phyloP scores from a whole-genome alignment of 176 grass and related monocot species.

The Microstegium vimineum region DNA sequence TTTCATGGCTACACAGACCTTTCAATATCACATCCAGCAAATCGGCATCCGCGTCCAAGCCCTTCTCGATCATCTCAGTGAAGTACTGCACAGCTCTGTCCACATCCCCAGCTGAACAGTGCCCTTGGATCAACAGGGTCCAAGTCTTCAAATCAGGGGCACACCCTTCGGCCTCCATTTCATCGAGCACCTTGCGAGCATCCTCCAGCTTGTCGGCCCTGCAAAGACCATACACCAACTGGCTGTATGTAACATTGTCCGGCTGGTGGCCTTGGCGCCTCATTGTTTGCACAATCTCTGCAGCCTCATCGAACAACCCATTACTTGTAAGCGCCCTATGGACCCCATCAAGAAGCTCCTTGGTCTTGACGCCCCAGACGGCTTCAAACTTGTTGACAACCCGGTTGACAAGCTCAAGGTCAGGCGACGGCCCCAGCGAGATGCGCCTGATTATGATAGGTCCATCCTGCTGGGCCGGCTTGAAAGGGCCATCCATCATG shows the following conservation, averaged over 20 bases:
- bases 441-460: conserved; percentile 69
- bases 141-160: conserved; percentile 85
- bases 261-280: conserved; percentile 54
- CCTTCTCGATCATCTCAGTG: conserved; percentile 66
- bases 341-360: conserved; percentile 73
- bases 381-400: conserved; percentile 67
- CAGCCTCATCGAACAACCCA: conserved; percentile 64
- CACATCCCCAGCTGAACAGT: conserved; percentile 54
- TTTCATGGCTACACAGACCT: conserved; percentile 52
- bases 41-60: conserved; percentile 50
- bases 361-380: conserved; percentile 46
- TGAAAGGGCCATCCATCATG: conserved; percentile 94
- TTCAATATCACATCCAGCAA: conserved; percentile 74
- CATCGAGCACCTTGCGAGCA: conserved; percentile 60
- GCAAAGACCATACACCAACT: conserved; percentile 78
- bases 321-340: conserved; percentile 70
- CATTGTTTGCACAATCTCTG: conserved; percentile 57
- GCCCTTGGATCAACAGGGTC: conserved; percentile 88
- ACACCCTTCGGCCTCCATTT: conserved; percentile 56
- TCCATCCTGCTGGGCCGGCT: conserved; percentile 58
- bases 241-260: conserved; percentile 87
- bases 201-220: conserved; percentile 59
- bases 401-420: conserved; percentile 63
- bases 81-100: conserved; percentile 59
- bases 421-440: conserved; percentile 31